Evolutionary conservation across 768 basidiomycete genomes (phyloP).

Genomic region (Lactarius hengduanensis): DNA sequence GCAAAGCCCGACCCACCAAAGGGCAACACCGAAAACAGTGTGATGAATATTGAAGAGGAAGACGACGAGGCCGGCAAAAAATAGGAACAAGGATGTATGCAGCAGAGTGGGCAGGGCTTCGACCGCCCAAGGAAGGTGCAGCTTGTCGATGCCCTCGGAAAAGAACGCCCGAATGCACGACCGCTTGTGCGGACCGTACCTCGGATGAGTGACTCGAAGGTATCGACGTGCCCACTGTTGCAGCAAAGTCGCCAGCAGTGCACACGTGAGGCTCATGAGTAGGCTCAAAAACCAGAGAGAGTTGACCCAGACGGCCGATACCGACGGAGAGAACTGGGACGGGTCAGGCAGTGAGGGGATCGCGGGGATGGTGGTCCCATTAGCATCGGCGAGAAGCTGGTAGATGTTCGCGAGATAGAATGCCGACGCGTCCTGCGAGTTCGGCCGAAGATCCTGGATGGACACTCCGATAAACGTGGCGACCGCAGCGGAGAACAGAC

Average conservation of each 20-base stretch:
- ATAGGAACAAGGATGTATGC: slow-evolving; percentile 15
- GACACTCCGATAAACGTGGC: slow-evolving; percentile 5
- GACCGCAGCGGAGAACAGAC: slow-evolving; percentile 14
- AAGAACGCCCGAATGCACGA: slow-evolving; percentile 12
- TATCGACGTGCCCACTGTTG: slow-evolving; percentile 21
- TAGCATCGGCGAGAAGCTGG: slow-evolving; percentile 3
- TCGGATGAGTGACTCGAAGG: slow-evolving; percentile 10
- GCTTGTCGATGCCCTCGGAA: slow-evolving; percentile 7
- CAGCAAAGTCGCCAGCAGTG: slow-evolving; percentile 19
- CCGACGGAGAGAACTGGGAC: slow-evolving; percentile 8
- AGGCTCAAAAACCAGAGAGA: slow-evolving; percentile 19
- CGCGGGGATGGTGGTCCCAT: background rate
- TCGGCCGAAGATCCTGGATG: slow-evolving; percentile 10
- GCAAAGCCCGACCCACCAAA: slow-evolving; percentile 4
- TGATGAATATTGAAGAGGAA: slow-evolving; percentile 16
- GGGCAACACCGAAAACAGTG: slow-evolving; percentile 2
- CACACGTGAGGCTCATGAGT: slow-evolving; percentile 10
- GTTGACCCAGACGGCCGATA: slow-evolving; percentile 8
- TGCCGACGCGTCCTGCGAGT: background rate
- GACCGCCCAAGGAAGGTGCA: background rate
- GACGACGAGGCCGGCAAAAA: slow-evolving; percentile 10
- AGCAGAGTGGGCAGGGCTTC: slow-evolving; percentile 8
- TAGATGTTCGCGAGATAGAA: slow-evolving; percentile 10
- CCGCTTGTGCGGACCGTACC: slow-evolving; percentile 9
- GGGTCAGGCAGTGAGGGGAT: background rate